Conservation (phyloP, 192 early-diverging fungal species). For the Backusella sp. region DNA sequence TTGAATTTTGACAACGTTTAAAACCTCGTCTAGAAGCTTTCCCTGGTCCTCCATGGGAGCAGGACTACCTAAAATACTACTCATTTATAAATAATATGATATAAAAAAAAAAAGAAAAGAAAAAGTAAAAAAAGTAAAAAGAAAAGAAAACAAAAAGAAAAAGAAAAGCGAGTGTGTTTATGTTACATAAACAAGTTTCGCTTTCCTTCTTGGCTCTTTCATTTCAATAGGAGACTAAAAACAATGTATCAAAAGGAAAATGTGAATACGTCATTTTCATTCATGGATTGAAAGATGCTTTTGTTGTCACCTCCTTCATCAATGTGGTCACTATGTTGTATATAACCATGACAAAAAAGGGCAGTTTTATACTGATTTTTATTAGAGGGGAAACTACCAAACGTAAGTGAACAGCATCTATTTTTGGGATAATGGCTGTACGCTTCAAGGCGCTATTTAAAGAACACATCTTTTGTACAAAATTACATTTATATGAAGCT, state of each 20-base stretch:
- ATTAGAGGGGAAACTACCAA: no score
- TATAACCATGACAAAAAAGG: no score
- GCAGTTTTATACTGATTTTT: no score
- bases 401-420: no score
- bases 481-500: no score
- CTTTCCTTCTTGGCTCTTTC: conserved; percentile 4
- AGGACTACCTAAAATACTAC: conserved; percentile 23
- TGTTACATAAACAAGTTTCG: background rate
- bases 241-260: background rate
- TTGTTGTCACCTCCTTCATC: no score
- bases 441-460: no score
- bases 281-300: background rate
- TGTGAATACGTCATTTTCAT: background rate
- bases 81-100: background rate
- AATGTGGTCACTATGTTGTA: no score
- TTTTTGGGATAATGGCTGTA: no score
- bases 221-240: background rate
- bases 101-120: background rate
- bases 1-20: conserved; percentile 91
- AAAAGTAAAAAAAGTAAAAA: no score
- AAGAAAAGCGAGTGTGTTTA: background rate
- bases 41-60: conserved; percentile 79
- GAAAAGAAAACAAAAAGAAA: no score
- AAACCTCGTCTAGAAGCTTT: conserved; percentile 91
- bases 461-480: no score